Base-by-base conservation (phyloP, 2,329 filamentous ascomycete genomes). In the Nothophaeocryptopus gaeumannii region DNA sequence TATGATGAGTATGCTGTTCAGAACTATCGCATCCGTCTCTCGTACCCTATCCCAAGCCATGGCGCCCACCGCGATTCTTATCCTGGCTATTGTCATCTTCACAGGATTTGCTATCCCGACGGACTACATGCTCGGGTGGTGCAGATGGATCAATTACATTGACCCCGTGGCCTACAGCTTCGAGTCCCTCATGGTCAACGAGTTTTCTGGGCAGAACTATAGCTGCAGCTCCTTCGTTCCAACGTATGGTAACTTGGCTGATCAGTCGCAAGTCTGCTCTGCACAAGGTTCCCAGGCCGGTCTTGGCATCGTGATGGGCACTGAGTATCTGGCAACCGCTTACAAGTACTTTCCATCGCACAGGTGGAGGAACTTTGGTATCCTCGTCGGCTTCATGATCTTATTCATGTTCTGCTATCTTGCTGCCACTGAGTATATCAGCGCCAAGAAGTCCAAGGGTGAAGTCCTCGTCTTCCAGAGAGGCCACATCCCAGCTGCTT, bases 1-100 rank as follows among this genome's bases (percentile, higher is more conserved):
- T 62, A 78, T 81, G 56, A 93, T 93, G 87, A 90, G 86, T 40
- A 91, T 89, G 83, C 79, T 92, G 55, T 95, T 95, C 79, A 81
- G 89, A 42, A 86, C 83, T 5, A 88, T 95, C 56, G 89, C 80
- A n/a, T 84, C 87, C 0, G 73, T 85, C 1, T 90, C 89, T 3
- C 78, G 86, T 41, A 88, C 86, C 0, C 67, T 82, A 5, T 74
- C 75, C 0, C 78, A 82, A 61, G 79, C 80, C 34, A 67, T 82
- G 67, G 78, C 78, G 2, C 78, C 79, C 1, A 74, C 78, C 3
- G 75, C 76, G 11, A 69, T 82, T 34, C 67, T 82, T 47, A 86
- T 88, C 56, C 71, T 88, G 42, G 80, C 77, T 53, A 77, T 88
- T 31, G 77, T 89, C 68, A 84, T 78, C 58, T 79, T 77, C 67